Base-by-base conservation (phyloP, 352 stramenopile species). In the Blastocystis hominis region DNA sequence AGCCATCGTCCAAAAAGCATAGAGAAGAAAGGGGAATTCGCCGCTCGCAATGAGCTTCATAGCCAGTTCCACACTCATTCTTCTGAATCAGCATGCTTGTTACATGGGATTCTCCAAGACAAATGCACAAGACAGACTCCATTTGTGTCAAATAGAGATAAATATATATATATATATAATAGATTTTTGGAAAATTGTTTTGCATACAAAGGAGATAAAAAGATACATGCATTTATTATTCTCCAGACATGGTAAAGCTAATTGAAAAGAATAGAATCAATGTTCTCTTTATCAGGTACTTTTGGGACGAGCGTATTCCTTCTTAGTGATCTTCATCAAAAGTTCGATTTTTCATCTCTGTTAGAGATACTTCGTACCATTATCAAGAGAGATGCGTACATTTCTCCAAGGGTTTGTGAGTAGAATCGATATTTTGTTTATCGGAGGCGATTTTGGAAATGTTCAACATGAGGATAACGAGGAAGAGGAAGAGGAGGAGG, bases 391-490 rank as follows among this genome's bases (percentile, higher is more conserved):
- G 55, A 53, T 30, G 36, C 66, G 66, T 77, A 56, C 10, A 10
- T 24, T 1, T 77, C 15, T 24, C 55, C 3, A 38, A 56, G 6
- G 34, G 66, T 40, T 77, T 3, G 17, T n/a, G n/a, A 56, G 17
- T 84, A 84, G 72, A 40, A 66, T 36, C 40, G 72, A 84, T 68
- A 66, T 53, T 47, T 24, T 84, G 20, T 66, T 84, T 69, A 34
- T 84, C 9, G 72, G 72, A 40, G 72, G 72, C 3, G 72, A 84
- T 46, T 24, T 84, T 6, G 17, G 17, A 2, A 53, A 68, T 69
- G 17, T 84, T 15, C 36, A 66, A 36, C 72, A 84, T 66, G 13
- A 15, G 1, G n/a, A 10, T 54, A 9, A 50, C 66, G 6, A 47
- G 44, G 46, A 0, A 38, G 6, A 47, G 44, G 46, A 0, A 38